Evolutionary conservation across 257 asterid genomes (phyloP), one percentile per base, ranked within the genome.

Genomic region (Penstemon newberryi): DNA sequence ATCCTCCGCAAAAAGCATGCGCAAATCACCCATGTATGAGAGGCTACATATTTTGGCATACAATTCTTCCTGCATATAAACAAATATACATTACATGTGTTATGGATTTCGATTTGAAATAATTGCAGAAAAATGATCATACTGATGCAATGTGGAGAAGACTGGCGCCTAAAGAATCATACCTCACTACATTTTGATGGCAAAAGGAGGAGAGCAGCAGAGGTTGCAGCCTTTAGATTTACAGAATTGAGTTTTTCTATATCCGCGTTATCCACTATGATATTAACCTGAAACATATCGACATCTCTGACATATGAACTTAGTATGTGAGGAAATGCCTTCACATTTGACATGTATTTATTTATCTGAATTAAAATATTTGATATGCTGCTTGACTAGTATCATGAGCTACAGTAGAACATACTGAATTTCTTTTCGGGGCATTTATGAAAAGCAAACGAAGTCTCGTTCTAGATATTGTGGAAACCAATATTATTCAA

Each of bases 1-100:
- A 75, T 94, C 99, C 83, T 92, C 97, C 0, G 97, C 98, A 63
- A 90, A 92, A 75, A 83, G 82, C 97, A 92, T 92, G 37, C 95
- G 81, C 75, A 90, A 66, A 83, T 92, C 98, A 42, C 97, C 98
- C 85, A 67, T 80, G 78, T 90, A 92, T 15, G 97, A 92, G 45
- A 92, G 96, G 80, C 89, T 85, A 78, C 96, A 92, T 69, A 90
- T 87, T 73, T 84, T 83, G 71, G 87, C 91, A 77, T 88, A 92
- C 70, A 92, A 77, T 66, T 90, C 91, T 73, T 87, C 96, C 96
- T 89, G 87, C 76, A 85, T 61, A 78, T 50, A 49, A 53, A 75
- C 68, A 7, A 66, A 37, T 67, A 63, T 45, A 72, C 56, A 18
- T 59, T 40, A 59, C 49, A 40, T n/a, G 37, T 47, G 2, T 37